phyloP scores from a whole-genome alignment of 805 yeast species.

The Candida quercuum region DNA sequence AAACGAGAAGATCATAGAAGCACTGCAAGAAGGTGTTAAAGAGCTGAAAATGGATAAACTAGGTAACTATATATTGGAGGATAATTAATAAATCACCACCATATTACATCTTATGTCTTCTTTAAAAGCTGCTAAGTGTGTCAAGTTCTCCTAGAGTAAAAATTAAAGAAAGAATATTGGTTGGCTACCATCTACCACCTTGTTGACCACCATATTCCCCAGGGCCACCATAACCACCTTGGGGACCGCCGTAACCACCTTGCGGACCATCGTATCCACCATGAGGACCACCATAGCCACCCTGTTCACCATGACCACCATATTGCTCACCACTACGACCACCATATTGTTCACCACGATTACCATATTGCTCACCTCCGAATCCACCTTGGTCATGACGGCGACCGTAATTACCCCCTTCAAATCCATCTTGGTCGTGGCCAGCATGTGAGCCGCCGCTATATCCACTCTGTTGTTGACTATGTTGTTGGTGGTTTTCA shows the following conservation, averaged over 20 bases:
- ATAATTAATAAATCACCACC: too few species aligned
- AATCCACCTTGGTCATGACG: slow-evolving; percentile 6
- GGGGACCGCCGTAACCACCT: slow-evolving; percentile 16
- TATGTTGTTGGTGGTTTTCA: slow-evolving; percentile 23
- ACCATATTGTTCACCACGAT: slow-evolving; percentile 8
- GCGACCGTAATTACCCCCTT: slow-evolving; percentile 6
- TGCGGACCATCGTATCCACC: slow-evolving; percentile 22
- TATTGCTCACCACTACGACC: slow-evolving; percentile 19
- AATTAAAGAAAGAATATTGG: too few species aligned
- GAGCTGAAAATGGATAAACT: slow-evolving; percentile 75
- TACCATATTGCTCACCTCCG: slow-evolving; percentile 11
- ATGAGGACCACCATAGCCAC: slow-evolving; percentile 18
- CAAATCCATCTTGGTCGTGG: slow-evolving; percentile 8
- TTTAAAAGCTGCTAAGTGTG: not conserved
- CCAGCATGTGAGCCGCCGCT: too few species aligned
- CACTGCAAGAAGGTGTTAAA: slow-evolving; percentile 56
- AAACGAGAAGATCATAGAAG: slow-evolving; percentile 63
- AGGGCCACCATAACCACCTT: slow-evolving; percentile 8
- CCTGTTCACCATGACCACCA: slow-evolving; percentile 14
- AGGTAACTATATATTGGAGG: slow-evolving; percentile 73
- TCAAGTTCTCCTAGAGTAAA: too few species aligned
- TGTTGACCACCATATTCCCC: slow-evolving; percentile 4
- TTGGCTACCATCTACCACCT: slow-evolving; percentile 12
- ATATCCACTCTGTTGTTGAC: slow-evolving; percentile 16
- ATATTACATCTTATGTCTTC: too few species aligned